Evolutionary conservation across 345 rosid species (phyloP), one percentile per base, ranked within the genome.

Genomic region (Combretum micranthum): DNA sequence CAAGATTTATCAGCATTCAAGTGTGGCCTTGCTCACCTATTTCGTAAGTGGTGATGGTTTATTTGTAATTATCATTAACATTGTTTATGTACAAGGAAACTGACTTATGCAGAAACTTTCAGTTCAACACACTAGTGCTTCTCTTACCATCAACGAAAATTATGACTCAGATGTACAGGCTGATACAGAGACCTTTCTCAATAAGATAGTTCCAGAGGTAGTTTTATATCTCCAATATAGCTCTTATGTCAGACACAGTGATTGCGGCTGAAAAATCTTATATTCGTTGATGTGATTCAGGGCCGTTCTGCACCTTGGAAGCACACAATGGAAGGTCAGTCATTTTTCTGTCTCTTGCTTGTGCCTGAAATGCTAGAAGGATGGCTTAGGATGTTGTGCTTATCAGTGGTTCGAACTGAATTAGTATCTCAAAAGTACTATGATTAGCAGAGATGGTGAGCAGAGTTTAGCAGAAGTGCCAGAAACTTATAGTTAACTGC

Each of bases 51-150:
- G 37, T 42, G 11, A 21, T 50, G 20, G 26, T 47, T 26, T 26
- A 16, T 22, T 19, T 23, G 13, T 13, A 15, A 26, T 62, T 8
- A 46, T 26, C 12, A 5, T 42, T 32, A 4, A 18, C 13, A 16
- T 13, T 26, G 11, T 32, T 11, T 1, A 19, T 22, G 13, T 18
- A 62, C 22, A n/a, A 12, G 39, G 13, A 3, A 32, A 17, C 19
- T 15, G 42, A 25, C 4, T 23, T 42, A 8, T 13, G 4, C 26
- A 15, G 44, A 18, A 12, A 32, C 9, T 32, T 55, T 26, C 68
- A 88, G 95, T 92, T 71, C 98, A 88, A 46, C 98, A 92, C 68
- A 86, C 93, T 19, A 92, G 98, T 59, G 98, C 95, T 63, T 92
- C 98, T 52, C 83, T 92, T 56, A 92, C 96, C 2, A 86, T 92